phyloP scores from a whole-genome alignment of 1,284 basidiomycete species.

The Neonothopanus nambi region DNA sequence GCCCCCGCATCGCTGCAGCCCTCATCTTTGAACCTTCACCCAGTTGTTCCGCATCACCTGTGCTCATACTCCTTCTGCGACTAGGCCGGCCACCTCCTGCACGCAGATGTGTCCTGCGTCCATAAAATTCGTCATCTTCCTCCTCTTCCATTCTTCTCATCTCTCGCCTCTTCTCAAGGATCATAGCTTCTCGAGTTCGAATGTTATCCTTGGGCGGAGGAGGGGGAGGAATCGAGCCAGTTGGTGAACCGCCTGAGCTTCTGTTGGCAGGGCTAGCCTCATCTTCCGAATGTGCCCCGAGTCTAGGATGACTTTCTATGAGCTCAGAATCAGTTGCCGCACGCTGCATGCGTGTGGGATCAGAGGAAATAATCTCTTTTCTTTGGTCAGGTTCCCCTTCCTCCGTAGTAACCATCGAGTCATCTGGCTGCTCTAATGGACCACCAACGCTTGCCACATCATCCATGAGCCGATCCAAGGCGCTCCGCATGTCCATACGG shows the following conservation, averaged over 20 bases:
- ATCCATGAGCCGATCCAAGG: slow-evolving; percentile 76
- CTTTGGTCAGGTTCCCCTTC: slow-evolving; percentile 14
- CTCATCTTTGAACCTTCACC: slow-evolving; percentile 25
- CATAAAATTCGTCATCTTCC: slow-evolving; percentile 36
- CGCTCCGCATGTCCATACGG: slow-evolving; percentile 72
- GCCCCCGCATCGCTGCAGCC: slow-evolving; percentile 29
- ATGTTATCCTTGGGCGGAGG: slow-evolving; percentile 67
- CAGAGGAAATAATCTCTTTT: slow-evolving; percentile 5
- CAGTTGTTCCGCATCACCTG: slow-evolving; percentile 60
- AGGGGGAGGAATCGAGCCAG: slow-evolving; percentile 42
- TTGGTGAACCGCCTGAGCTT: slow-evolving; percentile 36
- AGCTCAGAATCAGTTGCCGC: slow-evolving; percentile 49
- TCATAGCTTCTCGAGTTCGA: slow-evolving; percentile 64
- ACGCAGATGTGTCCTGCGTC: slow-evolving; percentile 25
- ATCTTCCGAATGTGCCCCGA: slow-evolving; percentile 16
- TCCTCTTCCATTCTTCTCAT: slow-evolving; percentile 55
- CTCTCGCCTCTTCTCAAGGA: slow-evolving; percentile 71
- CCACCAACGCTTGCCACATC: slow-evolving; percentile 58
- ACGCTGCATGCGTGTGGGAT: slow-evolving; percentile 1
- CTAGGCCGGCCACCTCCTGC: slow-evolving; percentile 47
- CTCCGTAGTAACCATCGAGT: slow-evolving; percentile 19
- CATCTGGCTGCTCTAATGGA: slow-evolving; percentile 35
- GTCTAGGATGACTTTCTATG: slow-evolving; percentile 17
- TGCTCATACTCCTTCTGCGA: slow-evolving; percentile 70
- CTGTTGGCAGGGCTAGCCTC: slow-evolving; percentile 25